phyloP scores from a whole-genome alignment of 495 filamentous ascomycete genomes.

The Cairneyella variabilis region DNA sequence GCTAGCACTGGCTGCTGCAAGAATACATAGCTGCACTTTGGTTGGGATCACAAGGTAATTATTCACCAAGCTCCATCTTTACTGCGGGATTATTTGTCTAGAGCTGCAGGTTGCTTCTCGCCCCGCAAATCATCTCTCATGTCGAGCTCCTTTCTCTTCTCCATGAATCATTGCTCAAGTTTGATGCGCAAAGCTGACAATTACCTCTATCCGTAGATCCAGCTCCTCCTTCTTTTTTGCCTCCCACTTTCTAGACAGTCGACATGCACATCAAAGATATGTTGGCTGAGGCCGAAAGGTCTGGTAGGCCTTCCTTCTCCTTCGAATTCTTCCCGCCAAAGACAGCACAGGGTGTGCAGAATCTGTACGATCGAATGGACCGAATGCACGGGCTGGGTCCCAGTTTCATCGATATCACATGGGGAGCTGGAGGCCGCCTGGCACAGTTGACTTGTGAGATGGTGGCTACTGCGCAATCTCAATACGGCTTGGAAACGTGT shows the following conservation, averaged over 20 bases:
- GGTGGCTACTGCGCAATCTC: slow-evolving; percentile 95
- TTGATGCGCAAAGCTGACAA: neutral
- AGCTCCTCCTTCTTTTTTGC: no score
- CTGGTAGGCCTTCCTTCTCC: slow-evolving; percentile 81
- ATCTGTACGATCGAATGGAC: slow-evolving; percentile 99
- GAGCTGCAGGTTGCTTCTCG: neutral
- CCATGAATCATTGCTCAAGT: neutral
- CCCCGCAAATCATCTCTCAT: neutral
- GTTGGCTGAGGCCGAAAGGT: slow-evolving; percentile 73
- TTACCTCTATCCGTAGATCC: neutral
- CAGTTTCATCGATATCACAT: slow-evolving; percentile 96
- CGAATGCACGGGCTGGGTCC: slow-evolving; percentile 94
- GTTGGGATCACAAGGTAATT: slow-evolving; percentile 2
- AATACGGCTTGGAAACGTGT: slow-evolving; percentile 94
- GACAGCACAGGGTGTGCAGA: slow-evolving; percentile 97
- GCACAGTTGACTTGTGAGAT: slow-evolving; percentile 95
- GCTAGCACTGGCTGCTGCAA: slow-evolving; percentile 28
- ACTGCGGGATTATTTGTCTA: neutral
- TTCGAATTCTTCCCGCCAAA: slow-evolving; percentile 99
- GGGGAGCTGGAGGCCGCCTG: slow-evolving; percentile 91
- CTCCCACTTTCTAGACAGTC: slow-evolving; percentile 13
- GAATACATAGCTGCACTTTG: neutral
- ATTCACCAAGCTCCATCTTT: neutral
- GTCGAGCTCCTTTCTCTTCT: neutral
- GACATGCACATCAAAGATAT: slow-evolving; percentile 87